Evolutionary conservation across 148 eudicot species (phyloP), one percentile per base, ranked within the genome.

Genomic region (Rhododendron ferrugineum): DNA sequence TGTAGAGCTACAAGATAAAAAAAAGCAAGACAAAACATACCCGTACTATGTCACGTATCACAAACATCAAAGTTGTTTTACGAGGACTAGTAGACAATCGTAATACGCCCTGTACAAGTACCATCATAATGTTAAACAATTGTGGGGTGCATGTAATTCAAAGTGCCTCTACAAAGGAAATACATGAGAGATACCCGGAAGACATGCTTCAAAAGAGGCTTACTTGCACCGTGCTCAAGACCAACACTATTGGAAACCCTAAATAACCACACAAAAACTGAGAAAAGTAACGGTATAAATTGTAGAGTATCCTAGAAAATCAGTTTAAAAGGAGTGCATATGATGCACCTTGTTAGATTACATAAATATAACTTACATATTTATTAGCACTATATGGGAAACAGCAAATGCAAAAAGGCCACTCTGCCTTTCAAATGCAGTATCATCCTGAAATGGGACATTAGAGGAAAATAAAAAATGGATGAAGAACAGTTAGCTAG

Each of bases 401-500:
- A 96, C 99, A 83, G 98, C 98, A 83, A 96, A 94, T 52, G 97
- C 99, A 89, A 96, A 96, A 64, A 96, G 97, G 54, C 98, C 97
- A 90, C 95, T 95, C 87, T 92, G 99, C 88, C 93, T 96, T 85
- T 96, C 99, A 81, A 96, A 96, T 78, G 99, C 90, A 85, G 99
- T 47, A 47, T 47, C 98, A 90, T 96, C 99, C 99, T 96, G 93
- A 58, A 88, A 88, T 83, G 20, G 40, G 28, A 68, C 36, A 73
- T 11, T 9, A 49, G 11, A 62, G 37, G 28, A 68, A 36, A 42
- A 9, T 1, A n/a, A 14, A 20, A 56, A 56, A 56, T 5, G 22
- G 20, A 18, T 18, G 9, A 56, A 56, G 62, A 18, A 56, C 60
- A 16, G 22, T 54, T 28, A 32, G 34, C 34, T 32, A 81, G 54